A percentile compares a stretch with the other conserved stretches of the same genome.
These are phyloP conservation scores for Thielaviopsis punctulata DNA, from an alignment of 2,329 filamentous ascomycete genomes.

Conservation along the genomic window DNA sequence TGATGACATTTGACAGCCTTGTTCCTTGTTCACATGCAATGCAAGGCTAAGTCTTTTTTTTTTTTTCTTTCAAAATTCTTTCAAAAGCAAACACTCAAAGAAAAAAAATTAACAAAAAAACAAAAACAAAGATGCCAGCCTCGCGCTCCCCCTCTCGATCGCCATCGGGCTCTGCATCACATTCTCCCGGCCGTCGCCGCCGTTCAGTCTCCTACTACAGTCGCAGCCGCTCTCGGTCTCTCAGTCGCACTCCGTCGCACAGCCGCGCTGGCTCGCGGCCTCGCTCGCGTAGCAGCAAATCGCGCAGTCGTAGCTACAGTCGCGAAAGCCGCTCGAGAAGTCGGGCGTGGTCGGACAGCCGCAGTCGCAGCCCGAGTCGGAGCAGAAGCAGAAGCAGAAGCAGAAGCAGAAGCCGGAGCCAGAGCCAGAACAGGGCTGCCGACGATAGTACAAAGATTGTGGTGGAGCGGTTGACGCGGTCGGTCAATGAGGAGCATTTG, in stretches of 20 bases:
- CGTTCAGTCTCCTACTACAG: background rate
- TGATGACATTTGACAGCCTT: too few relatives aligned
- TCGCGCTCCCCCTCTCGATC: background rate
- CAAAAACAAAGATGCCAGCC: background rate
- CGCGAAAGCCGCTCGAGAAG: background rate
- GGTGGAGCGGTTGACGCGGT: slow-evolving; percentile 88
- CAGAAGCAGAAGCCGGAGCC: too few relatives aligned
- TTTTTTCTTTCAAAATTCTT: too few relatives aligned
- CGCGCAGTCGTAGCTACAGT: slow-evolving; percentile 10
- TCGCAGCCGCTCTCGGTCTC: background rate
- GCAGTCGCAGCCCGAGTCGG: slow-evolving; percentile 19
- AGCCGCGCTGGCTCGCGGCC: slow-evolving; percentile 3
- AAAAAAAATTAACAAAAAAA: background rate
- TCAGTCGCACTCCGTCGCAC: background rate
- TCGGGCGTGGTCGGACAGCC: slow-evolving; percentile 14
- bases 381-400: slow-evolving; percentile 11
- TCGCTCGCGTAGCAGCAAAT: slow-evolving; percentile 16
- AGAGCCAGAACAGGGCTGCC: background rate
- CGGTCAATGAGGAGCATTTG: slow-evolving; percentile 76
- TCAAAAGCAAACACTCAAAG: too few relatives aligned
- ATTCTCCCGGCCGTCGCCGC: slow-evolving; percentile 1
- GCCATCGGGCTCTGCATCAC: background rate
- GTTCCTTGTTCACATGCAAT: too few relatives aligned
- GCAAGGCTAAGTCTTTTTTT: too few relatives aligned
- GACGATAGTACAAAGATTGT: slow-evolving; percentile 48